These are phyloP conservation scores for Ceratocystis alfenasii DNA, from an alignment of 2,329 filamentous ascomycete genomes.

Conservation along the genomic window DNA sequence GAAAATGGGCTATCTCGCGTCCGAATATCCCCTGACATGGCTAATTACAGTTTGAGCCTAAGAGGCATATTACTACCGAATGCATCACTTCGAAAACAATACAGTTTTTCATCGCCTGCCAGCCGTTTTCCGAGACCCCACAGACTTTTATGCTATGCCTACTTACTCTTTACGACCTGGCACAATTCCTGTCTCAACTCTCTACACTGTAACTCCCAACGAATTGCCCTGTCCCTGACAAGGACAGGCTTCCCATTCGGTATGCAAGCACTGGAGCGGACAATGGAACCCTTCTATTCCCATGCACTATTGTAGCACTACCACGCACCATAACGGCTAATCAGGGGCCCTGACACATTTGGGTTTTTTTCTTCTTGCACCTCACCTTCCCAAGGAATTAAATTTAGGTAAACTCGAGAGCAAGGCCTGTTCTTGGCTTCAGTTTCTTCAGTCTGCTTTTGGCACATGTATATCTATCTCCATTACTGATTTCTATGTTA, in stretches of 20 bases:
- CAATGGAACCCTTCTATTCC: neutral
- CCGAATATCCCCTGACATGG: neutral
- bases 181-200: neutral
- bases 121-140: neutral
- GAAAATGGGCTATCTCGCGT: neutral
- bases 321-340: neutral
- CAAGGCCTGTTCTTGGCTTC: neutral
- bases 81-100: neutral
- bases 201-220: neutral
- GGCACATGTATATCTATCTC: neutral
- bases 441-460: neutral
- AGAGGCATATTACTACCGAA: neutral
- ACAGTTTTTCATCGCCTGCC: neutral
- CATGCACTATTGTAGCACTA: neutral
- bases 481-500: neutral
- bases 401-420: neutral
- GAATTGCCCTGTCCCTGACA: slow-evolving; percentile 3
- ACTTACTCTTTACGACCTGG: neutral
- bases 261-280: slow-evolving; percentile 5
- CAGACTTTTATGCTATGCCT: neutral
- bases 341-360: slow-evolving; percentile 1
- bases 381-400: neutral
- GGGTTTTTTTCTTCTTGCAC: neutral
- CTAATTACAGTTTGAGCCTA: neutral
- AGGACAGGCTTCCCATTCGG: neutral